Evolutionary conservation across 352 stramenopile genomes (phyloP), one percentile per base, ranked within the genome.

Genomic region (Globisporangium middletonii): DNA sequence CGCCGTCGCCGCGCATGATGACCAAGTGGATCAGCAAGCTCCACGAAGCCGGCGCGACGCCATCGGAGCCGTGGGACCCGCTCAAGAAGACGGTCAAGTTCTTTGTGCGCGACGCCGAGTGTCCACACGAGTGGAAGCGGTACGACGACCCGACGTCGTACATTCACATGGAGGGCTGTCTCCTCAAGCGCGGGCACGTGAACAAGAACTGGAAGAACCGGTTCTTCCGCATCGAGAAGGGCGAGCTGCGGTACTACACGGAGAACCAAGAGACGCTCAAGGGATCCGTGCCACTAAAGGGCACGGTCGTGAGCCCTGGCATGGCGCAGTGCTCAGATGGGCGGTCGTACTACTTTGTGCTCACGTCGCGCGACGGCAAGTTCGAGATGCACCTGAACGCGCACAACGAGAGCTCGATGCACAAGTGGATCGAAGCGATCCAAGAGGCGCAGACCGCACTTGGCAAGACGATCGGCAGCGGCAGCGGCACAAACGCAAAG

Each of bases 141-240:
- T 94, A 92, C 60, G 83, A 92, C 44, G 83, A 95, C 59, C 82
- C 86, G 4, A 91, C 80, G 23, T 90, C 80, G 27, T 88, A 93
- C 60, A 92, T 92, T 52, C 77, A 89, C 68, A 95, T 93, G 79
- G 86, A 93, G 71, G 86, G 86, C 7, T 89, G 73, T 49, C 52
- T 95, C 54, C 62, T 88, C 18, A 95, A 95, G 59, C 79, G 86
- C 19, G 86, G 86, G 0, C 85, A 94, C 46, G 63, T 93, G 2
- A 88, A 91, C 62, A 95, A 92, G 63, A 95, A 80, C 64, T 95
- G 86, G 86, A 91, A 90, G 68, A 93, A 92, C 54, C 79, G 86
- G 11, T 95, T 91, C 59, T 95, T 95, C 62, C 82, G 82, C 42
- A 88, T 95, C 59, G 83, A 95, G 66, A 77, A 79, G 48, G 80